Conservation (phyloP, 1,284 basidiomycete genomes). For the Sutorius eximius region DNA sequence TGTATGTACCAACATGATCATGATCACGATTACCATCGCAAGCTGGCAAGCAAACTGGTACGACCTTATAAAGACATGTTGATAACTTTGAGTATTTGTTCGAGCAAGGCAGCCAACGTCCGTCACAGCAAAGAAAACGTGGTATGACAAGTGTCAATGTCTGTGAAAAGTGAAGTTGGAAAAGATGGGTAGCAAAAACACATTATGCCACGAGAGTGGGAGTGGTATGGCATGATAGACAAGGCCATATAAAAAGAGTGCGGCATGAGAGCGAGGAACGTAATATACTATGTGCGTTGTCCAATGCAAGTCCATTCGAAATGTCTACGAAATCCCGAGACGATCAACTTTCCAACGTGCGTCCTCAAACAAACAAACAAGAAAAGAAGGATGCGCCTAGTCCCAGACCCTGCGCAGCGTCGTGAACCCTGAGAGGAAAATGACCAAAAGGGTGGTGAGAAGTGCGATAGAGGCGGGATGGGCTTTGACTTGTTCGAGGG, state of each 20-base stretch:
- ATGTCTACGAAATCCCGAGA: constrained; percentile 25
- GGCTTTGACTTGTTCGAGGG: constrained; percentile 46
- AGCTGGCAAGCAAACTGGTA: no score
- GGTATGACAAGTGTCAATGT: constrained; percentile 9
- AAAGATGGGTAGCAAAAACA: constrained; percentile 15
- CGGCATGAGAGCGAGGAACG: constrained; percentile 21
- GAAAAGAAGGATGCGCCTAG: constrained; percentile 13
- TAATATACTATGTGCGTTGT: constrained; percentile 33
- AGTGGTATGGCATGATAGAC: constrained; percentile 13
- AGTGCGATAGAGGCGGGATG: constrained; percentile 69
- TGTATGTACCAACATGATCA: no score
- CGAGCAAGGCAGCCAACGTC: constrained; percentile 13
- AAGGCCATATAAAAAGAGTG: constrained; percentile 20
- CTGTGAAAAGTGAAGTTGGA: constrained; percentile 13
- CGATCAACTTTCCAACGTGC: constrained; percentile 1
- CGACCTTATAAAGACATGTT: no score
- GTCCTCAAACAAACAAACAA: neutral
- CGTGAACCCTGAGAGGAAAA: constrained; percentile 69
- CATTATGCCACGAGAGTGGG: constrained; percentile 25
- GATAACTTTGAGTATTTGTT: no score
- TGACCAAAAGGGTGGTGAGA: constrained; percentile 65
- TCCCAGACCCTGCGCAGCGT: constrained; percentile 33
- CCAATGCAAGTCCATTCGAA: constrained; percentile 30
- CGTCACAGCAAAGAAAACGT: constrained; percentile 4
- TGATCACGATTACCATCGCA: no score